Base-by-base conservation (phyloP, 139 green algal species). In the Prasinococcaceae sp. region DNA sequence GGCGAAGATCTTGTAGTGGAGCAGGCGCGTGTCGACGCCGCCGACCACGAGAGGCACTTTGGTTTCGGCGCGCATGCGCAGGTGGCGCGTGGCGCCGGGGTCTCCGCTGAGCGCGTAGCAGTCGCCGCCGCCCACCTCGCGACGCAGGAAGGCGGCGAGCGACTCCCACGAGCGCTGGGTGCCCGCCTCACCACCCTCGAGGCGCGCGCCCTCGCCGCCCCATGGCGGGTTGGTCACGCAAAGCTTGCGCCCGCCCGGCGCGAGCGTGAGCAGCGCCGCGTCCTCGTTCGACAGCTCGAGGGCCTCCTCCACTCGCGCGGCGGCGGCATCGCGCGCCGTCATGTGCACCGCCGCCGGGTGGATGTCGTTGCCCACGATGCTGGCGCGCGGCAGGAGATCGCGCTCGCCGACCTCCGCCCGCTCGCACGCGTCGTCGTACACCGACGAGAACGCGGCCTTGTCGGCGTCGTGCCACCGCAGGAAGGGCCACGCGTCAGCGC, bases 341-440 rank as follows among this genome's bases (percentile, higher is more conserved):
- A 69, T 23, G 9, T 30, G 28, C n/a, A 69, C 5, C 19, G 61
- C 61, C 25, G 44, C 47, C 22, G 23, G 19, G 35, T 69, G 61
- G 24, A 58, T 53, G 45, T 93, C 83, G 32, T 84, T 82, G 24
- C 83, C 81, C 23, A 79, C 53, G 28, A 85, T 44, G 20, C 24
- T 14, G 37, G 58, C 32, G 28, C 60, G 47, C 9, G 29, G 45
- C 28, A 58, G 29, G 9, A 22, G 41, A 27, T 12, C 9, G 22
- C 8, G 41, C 37, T 37, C 22, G 16, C 27, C 53, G 3, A 36
- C 46, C 29, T 32, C 19, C 1, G 69, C 66, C 8, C 47, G 35
- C 33, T 73, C 10, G 22, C 10, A 10, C 10, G n/a, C n/a, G n/a
- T n/a, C n/a, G n/a, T n/a, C n/a, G n/a, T n/a, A n/a, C n/a, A n/a